These are phyloP conservation scores for Stromatinia cepivora DNA, from an alignment of 2,329 filamentous ascomycete genomes.

Conservation along the genomic window DNA sequence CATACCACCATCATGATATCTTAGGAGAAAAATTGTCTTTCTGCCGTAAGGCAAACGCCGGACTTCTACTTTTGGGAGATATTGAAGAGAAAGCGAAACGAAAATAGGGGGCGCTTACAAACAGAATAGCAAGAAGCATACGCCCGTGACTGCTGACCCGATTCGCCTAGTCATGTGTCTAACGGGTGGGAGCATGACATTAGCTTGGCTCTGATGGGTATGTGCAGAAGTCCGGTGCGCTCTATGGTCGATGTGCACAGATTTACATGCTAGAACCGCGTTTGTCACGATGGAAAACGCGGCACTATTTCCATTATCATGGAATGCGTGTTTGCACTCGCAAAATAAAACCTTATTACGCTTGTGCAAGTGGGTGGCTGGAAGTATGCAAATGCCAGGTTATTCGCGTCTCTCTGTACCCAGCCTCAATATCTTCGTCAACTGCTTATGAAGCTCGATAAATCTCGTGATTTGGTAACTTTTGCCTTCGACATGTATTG, in stretches of 20 bases:
- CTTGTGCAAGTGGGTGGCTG: background rate
- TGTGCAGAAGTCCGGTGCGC: background rate
- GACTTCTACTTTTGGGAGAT: background rate
- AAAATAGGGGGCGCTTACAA: background rate
- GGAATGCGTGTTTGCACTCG: background rate
- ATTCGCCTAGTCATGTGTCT: background rate
- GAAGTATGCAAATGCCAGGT: background rate
- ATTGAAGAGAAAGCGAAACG: background rate
- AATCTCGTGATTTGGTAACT: background rate
- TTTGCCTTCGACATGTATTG: background rate
- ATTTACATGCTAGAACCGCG: background rate
- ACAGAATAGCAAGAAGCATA: background rate
- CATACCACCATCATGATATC: constrained; percentile 3
- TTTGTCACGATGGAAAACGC: background rate
- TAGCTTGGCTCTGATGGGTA: background rate
- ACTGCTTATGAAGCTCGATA: background rate
- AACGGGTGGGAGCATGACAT: background rate
- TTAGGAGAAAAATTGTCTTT: background rate
- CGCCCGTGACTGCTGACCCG: background rate
- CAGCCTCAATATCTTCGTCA: constrained; percentile 1
- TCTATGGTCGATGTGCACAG: background rate
- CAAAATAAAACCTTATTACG: background rate
- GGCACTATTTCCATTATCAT: background rate
- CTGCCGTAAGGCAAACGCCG: background rate
- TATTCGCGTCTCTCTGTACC: background rate